phyloP scores from a whole-genome alignment of 2,329 filamentous ascomycete species.

The Nannizziopsis arthrosporioides region DNA sequence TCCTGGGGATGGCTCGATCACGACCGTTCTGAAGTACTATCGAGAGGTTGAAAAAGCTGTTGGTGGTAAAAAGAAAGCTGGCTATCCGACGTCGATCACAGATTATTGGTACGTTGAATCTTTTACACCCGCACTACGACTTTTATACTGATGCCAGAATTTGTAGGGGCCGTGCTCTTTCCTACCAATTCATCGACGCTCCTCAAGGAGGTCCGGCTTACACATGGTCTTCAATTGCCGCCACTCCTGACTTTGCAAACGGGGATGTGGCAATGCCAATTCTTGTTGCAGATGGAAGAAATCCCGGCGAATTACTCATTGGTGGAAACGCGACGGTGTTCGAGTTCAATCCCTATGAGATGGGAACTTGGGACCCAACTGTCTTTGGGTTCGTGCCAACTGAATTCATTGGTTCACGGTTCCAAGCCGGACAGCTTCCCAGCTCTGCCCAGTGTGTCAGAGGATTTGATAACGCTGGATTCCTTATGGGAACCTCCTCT shows the following conservation, averaged over 20 bases:
- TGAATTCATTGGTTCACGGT: constrained; percentile 61
- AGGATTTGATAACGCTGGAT: constrained; percentile 75
- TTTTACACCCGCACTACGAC: not conserved
- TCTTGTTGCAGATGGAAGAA: constrained; percentile 56
- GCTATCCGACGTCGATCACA: constrained; percentile 61
- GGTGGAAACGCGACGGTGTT: constrained; percentile 62
- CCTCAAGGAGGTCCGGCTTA: constrained; percentile 60
- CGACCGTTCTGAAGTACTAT: constrained; percentile 53
- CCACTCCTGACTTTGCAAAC: constrained; percentile 49
- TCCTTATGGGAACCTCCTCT: constrained; percentile 73
- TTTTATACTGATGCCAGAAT: constrained; percentile 2
- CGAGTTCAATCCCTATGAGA: constrained; percentile 69
- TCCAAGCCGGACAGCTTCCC: constrained; percentile 50
- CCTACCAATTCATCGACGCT: constrained; percentile 72
- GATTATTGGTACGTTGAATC: constrained; percentile 56
- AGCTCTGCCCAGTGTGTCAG: constrained; percentile 51
- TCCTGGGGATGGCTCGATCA: constrained; percentile 43
- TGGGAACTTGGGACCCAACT: constrained; percentile 65
- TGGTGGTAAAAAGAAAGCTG: constrained; percentile 48
- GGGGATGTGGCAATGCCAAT: constrained; percentile 61
- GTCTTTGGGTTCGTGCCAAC: constrained; percentile 60
- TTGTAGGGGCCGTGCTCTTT: constrained; percentile 59
- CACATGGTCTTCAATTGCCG: constrained; percentile 70
- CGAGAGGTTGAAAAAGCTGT: constrained; percentile 48
- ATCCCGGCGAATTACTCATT: constrained; percentile 50